Percentiles rank a stretch among this genome's conserved stretches.
phyloP scores from a whole-genome alignment of 1,284 basidiomycete species.

The Lentinus polychrous region DNA sequence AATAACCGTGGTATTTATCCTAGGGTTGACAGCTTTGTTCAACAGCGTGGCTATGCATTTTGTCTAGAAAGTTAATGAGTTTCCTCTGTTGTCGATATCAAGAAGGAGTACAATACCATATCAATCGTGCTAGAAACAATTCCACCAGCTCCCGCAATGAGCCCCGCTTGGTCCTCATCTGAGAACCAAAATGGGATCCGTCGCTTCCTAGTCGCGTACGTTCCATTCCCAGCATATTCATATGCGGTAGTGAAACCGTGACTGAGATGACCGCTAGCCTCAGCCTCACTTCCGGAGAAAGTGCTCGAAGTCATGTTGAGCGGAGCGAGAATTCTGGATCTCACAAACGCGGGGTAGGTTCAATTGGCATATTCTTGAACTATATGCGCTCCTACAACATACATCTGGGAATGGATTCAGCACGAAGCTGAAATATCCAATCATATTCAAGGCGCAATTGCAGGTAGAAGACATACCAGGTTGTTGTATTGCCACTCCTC shows the following conservation, averaged over 20 bases:
- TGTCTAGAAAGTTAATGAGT: constrained; percentile 20
- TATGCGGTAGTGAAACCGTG: constrained; percentile 19
- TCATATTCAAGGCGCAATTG: not conserved
- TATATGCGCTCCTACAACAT: constrained; percentile 23
- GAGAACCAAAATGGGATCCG: constrained; percentile 19
- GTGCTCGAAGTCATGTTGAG: constrained; percentile 39
- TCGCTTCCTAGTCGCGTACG: constrained; percentile 8
- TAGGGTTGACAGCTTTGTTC: constrained; percentile 34
- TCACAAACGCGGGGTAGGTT: constrained; percentile 32
- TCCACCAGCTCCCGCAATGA: constrained; percentile 36
- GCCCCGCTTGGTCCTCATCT: constrained; percentile 6
- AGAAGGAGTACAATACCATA: constrained; percentile 13
- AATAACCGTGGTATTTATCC: constrained; percentile 33
- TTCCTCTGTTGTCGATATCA: not conserved
- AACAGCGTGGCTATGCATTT: constrained; percentile 38
- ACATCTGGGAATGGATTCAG: constrained; percentile 24
- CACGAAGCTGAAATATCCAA: not conserved
- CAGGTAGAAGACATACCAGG: constrained; percentile 16
- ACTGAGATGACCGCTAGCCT: constrained; percentile 27
- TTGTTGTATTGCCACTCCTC: constrained; percentile 32
- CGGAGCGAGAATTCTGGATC: constrained; percentile 33
- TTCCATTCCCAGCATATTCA: not conserved
- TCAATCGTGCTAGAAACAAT: constrained; percentile 27
- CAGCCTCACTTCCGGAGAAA: constrained; percentile 32
- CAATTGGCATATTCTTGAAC: constrained; percentile 23